These are phyloP conservation scores for Heteromeles arbutifolia DNA, from an alignment of 306 rosid species.

Conservation along the genomic window DNA sequence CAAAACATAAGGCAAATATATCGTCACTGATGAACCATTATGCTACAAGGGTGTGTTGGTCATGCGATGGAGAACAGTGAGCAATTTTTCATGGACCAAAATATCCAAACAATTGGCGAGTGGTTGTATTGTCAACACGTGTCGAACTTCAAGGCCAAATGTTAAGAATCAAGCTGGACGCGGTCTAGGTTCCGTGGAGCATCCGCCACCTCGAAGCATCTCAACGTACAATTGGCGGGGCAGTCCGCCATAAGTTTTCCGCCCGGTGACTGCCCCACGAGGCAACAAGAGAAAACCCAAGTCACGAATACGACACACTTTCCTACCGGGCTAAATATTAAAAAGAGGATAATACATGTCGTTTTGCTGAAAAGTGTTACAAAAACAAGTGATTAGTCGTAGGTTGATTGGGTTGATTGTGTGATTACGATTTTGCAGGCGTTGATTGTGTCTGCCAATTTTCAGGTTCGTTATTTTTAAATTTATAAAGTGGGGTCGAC, in stretches of 20 bases:
- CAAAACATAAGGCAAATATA: neutral
- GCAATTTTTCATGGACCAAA: neutral
- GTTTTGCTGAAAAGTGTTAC: neutral
- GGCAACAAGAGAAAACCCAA: conserved; percentile 1
- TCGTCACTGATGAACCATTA: neutral
- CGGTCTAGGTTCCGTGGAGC: conserved; percentile 19
- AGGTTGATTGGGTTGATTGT: conserved; percentile 2
- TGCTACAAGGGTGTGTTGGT: neutral
- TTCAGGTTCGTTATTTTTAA: neutral
- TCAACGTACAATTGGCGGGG: conserved; percentile 15
- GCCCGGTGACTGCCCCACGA: conserved; percentile 20
- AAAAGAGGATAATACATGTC: neutral
- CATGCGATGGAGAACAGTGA: neutral
- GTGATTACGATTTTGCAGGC: neutral
- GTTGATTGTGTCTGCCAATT: conserved; percentile 7
- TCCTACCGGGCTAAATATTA: neutral
- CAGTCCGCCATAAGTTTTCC: conserved; percentile 5
- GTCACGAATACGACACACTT: neutral
- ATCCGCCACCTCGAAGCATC: neutral
- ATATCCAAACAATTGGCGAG: neutral
- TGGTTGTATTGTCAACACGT: conserved; percentile 5
- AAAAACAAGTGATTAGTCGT: neutral
- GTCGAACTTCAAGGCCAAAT: neutral
- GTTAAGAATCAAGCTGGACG: conserved; percentile 5
- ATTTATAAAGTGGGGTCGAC: neutral